A percentile compares a stretch with the other conserved stretches of the same genome.
Conservation (phyloP, 139 green algal genomes). For the Eudorina sp. region DNA sequence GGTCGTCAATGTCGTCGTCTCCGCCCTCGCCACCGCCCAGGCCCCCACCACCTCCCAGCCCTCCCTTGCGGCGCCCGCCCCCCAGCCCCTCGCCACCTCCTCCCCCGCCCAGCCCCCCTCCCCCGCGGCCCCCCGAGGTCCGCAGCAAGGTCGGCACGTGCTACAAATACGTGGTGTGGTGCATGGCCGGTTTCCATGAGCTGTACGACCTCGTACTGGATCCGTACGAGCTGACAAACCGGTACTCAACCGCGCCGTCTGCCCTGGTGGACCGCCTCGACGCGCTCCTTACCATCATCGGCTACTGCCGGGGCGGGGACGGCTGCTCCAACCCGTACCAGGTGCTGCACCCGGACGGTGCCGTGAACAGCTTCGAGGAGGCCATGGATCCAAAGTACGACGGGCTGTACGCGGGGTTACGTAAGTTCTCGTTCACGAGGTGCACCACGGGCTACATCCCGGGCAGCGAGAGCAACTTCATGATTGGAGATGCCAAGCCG, state of each 20-base stretch:
- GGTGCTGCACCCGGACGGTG: slow-evolving; percentile 16
- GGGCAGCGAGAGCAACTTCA: background rate
- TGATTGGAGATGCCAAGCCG: background rate
- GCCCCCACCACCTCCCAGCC: background rate
- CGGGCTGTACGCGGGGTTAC: background rate
- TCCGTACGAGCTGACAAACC: slow-evolving; percentile 34
- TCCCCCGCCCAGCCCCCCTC: background rate
- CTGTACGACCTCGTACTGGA: slow-evolving; percentile 53
- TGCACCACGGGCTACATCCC: background rate
- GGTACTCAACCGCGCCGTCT: background rate
- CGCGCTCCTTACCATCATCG: background rate
- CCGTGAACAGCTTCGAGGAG: slow-evolving; percentile 11
- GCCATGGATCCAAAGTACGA: slow-evolving; percentile 11
- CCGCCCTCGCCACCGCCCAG: background rate
- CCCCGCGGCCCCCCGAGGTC: background rate
- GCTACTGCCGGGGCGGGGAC: slow-evolving; percentile 4
- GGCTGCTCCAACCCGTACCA: slow-evolving; percentile 1
- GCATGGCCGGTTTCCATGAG: slow-evolving; percentile 12
- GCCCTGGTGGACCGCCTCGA: slow-evolving; percentile 13
- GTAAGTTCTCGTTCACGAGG: background rate
- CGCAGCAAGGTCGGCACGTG: slow-evolving; percentile 20
- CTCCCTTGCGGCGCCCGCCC: background rate
- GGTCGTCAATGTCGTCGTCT: background rate
- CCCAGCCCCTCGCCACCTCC: background rate
- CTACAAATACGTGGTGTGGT: slow-evolving; percentile 53